phyloP scores from a whole-genome alignment of 2,329 filamentous ascomycete genomes.

The Arachnomyces sp. region DNA sequence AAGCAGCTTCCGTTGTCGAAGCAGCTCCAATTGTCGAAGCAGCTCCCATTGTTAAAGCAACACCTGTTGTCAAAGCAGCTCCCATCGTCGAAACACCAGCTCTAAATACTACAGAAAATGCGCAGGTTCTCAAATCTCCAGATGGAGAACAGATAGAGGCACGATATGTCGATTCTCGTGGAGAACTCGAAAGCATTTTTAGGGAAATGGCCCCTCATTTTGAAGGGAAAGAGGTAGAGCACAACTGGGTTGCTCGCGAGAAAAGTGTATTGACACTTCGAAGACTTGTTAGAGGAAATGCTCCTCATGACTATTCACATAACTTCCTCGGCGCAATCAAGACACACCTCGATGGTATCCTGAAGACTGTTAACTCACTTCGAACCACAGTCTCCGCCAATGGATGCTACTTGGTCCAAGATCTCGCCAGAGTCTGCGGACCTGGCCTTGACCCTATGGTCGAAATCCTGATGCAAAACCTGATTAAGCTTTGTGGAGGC shows the following conservation, averaged over 20 bases:
- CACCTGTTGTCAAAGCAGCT: too few species aligned
- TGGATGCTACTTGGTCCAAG: conserved; percentile 75
- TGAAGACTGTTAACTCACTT: conserved; percentile 76
- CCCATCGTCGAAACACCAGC: too few species aligned
- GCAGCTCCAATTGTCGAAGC: too few species aligned
- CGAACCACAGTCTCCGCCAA: conserved; percentile 86
- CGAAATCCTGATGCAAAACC: conserved; percentile 78
- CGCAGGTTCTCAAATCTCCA: conserved; percentile 42
- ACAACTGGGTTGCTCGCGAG: conserved; percentile 85
- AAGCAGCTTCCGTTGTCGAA: too few species aligned
- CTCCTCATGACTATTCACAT: conserved; percentile 65
- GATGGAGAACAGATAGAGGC: conserved; percentile 70
- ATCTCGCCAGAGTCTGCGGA: conserved; percentile 69
- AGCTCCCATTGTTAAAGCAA: too few species aligned
- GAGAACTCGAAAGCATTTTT: conserved; percentile 83
- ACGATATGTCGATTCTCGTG: conserved; percentile 70
- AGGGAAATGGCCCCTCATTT: conserved; percentile 74
- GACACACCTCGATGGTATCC: conserved; percentile 71
- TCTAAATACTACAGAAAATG: too few species aligned
- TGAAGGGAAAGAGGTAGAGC: conserved; percentile 80
- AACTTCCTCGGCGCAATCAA: conserved; percentile 66
- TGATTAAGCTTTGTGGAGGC: conserved; percentile 80
- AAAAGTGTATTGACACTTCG: conserved; percentile 70
- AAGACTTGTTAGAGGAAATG: conserved; percentile 75
- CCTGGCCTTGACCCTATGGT: conserved; percentile 79